Base-by-base conservation (phyloP, 805 yeast genomes). In the Allodekkera sacchari region DNA sequence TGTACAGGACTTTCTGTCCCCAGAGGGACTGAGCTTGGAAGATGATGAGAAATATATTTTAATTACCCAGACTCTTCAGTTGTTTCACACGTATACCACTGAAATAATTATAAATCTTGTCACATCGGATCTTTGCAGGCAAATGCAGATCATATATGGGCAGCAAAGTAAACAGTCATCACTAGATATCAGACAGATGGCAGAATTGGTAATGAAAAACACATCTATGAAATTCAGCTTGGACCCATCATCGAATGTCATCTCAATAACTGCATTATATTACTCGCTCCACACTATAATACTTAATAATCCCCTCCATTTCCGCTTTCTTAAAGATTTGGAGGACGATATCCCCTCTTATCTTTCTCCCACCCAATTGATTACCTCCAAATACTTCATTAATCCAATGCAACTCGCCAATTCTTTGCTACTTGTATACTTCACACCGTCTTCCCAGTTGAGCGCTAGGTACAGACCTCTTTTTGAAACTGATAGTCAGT, bases 231-330 rank as follows among this genome's bases (percentile, higher is more conserved):
- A 35, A 22, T 34, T 35, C 25, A 15, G 32, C n/a, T 34, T 36
- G 13, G 36, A 35, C 12, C 21, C 35, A 1, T 13, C 22, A 12
- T 13, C 34, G 4, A 40, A 39, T 27, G 28, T 32, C 3, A 27
- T 48, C 15, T 31, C 38, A 21, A 22, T 22, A 4, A 36, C 34
- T 15, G 34, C 50, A 7, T 31, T 47, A 2, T 30, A 32, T 10
- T 32, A 48, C 7, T 36, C 51, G 3, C 27, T 42, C 12, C 57
- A 53, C 34, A 30, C 41, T 11, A 18, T 42, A n/a, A 30, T 50
- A 18, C 26, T 32, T 11, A 43, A 44, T 26, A 56, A 53, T 31
- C 56, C 57, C 3, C 36, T 43, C 6, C 43, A 44, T 23, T 53
- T 45, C 27, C 24, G 59, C 22, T 44, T 31, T 27, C 12, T 29